Percentiles rank a stretch among this genome's conserved stretches.
Conservation (phyloP, 2,329 filamentous ascomycete species). For the Fusarium sp. region DNA sequence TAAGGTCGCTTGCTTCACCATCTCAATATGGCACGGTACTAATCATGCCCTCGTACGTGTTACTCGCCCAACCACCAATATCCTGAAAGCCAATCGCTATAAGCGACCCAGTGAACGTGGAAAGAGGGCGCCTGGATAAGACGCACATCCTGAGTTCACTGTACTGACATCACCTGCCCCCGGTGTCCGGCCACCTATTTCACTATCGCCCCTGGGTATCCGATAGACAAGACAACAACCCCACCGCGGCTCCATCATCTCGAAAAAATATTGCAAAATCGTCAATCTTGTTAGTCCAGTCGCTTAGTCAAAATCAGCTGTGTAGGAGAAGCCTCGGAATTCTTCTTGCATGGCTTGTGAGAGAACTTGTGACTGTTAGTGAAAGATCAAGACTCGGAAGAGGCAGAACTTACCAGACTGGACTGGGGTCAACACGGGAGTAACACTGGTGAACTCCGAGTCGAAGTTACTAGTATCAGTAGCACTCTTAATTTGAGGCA, state of each 20-base stretch:
- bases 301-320: conserved; percentile 80
- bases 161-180: conserved; percentile 30
- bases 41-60: conserved; percentile 28
- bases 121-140: conserved; percentile 1
- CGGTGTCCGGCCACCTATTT: conserved; percentile 38
- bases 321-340: conserved; percentile 98
- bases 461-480: conserved; percentile 99
- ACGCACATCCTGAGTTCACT: conserved; percentile 23
- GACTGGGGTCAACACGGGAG: conserved; percentile 94
- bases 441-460: conserved; percentile 97
- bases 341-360: conserved; percentile 99
- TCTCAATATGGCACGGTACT: conserved; percentile 17
- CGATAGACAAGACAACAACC: conserved; percentile 41
- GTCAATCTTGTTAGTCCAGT: conserved; percentile 29
- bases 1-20: conserved; percentile 19
- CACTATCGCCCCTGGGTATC: conserved; percentile 42
- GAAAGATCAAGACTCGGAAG: background rate
- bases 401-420: conserved; percentile 80
- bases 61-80: conserved; percentile 32
- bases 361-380: conserved; percentile 69
- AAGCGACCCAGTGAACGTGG: conserved; percentile 25
- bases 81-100: conserved; percentile 32
- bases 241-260: conserved; percentile 37
- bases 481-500: conserved; percentile 86
- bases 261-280: conserved; percentile 36